Base-by-base conservation (phyloP, 176 grass and related monocot species). In the Eragrostis curvula region DNA sequence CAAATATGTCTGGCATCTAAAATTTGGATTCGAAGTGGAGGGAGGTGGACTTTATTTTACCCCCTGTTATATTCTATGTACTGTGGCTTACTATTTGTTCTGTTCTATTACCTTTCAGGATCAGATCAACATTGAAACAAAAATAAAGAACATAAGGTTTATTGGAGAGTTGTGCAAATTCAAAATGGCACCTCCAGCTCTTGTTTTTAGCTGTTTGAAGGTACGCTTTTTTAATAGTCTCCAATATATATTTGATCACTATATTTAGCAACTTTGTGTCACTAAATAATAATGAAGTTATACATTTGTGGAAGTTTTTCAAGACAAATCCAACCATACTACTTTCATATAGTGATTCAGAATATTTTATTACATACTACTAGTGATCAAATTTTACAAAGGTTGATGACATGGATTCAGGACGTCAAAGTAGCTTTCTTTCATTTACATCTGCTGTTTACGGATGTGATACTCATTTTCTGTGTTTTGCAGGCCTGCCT, bases 101-200 rank as follows among this genome's bases (percentile, higher is more conserved):
- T 84, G n/a, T 80, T 73, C n/a, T 90, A 23, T 82, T 93, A 63
- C 40, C 72, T 51, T 93, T 87, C 91, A 99, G 96, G 96, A 99
- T 88, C 96, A 99, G 69, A 99, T 92, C 67, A 99, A 99, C 59
- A 99, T 99, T 60, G 96, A 99, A 79, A 99, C 96, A 74, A 99
- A 99, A 85, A 99, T 95, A 75, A 99, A 96, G 86, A 99, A 99
- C 83, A 96, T 99, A 72, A 91, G 96, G 50, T 99, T 99, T 90
- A 96, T 99, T 49, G 96, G 96, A 74, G 96, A 99, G 73, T 74
- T 99, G 32, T 94, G 96, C 91, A 99, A 99, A 83, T 99, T 99
- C 79, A 99, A 93, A 88, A 99, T 96, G 89, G 96, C 93, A 66
- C 81, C 93, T 74, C 64, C 91, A 77, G 58, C 87, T 79, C 87